These are phyloP conservation scores for Plasmopara viticola DNA, from an alignment of 352 stramenopile species.

Conservation along the genomic window DNA sequence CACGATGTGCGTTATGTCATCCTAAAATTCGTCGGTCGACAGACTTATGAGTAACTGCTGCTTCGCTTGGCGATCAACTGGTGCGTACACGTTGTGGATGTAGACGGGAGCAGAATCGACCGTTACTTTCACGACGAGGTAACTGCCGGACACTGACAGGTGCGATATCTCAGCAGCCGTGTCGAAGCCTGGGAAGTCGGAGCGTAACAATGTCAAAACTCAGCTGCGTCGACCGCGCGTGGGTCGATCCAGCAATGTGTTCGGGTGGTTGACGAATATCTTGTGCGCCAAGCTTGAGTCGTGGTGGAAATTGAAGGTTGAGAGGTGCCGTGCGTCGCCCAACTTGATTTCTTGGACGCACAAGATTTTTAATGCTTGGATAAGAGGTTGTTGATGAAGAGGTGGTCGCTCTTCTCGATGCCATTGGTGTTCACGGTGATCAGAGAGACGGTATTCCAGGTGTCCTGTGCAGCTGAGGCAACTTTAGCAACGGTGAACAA, in stretches of 20 bases:
- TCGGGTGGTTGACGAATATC: not conserved
- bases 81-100: not conserved
- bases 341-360: not conserved
- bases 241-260: not conserved
- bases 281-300: not conserved
- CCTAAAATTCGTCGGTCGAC: not conserved
- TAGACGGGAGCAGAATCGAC: not conserved
- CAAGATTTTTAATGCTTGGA: not conserved
- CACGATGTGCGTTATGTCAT: not conserved
- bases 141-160: not conserved
- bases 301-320: not conserved
- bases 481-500: slow-evolving; percentile 1
- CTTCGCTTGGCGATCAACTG: not conserved
- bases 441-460: not conserved
- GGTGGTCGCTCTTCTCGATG: not conserved
- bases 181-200: not conserved
- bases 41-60: not conserved
- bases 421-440: not conserved
- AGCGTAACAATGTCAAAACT: slow-evolving; percentile 1
- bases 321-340: not conserved
- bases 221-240: not conserved
- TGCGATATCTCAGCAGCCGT: not conserved
- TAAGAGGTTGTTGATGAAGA: not conserved
- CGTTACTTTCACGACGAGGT: not conserved
- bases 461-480: not conserved